Conservation (phyloP, 2,329 filamentous ascomycete genomes). For the Tympanopsis confertula region DNA sequence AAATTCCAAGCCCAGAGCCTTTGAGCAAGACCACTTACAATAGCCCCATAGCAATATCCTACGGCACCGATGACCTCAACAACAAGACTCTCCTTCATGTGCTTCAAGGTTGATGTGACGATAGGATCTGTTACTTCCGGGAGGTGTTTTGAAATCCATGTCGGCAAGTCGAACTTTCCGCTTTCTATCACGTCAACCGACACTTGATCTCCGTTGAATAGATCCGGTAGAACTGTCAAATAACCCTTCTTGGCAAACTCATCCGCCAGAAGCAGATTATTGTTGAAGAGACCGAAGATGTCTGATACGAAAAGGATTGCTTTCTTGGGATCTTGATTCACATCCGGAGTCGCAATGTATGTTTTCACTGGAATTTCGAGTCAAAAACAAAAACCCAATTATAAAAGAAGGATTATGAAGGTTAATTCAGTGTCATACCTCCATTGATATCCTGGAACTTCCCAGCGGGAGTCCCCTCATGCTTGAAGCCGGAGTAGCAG, state of each 20-base stretch:
- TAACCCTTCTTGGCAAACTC: constrained; percentile 66
- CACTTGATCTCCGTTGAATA: constrained; percentile 57
- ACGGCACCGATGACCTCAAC: constrained; percentile 49
- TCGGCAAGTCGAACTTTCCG: constrained; percentile 25
- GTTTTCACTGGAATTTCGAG: constrained; percentile 26
- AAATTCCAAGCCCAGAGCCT: not conserved
- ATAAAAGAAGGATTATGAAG: too few species aligned
- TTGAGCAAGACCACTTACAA: constrained; percentile 27
- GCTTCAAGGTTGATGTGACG: constrained; percentile 38
- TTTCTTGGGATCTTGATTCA: constrained; percentile 19
- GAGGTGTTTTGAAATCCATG: constrained; percentile 31
- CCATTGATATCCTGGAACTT: constrained; percentile 28
- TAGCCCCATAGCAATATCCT: constrained; percentile 69
- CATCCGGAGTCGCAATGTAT: constrained; percentile 34
- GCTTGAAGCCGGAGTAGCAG: constrained; percentile 38
- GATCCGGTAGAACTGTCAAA: constrained; percentile 55
- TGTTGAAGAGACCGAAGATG: constrained; percentile 41
- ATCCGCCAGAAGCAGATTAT: constrained; percentile 59
- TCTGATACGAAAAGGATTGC: constrained; percentile 36
- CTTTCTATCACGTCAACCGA: constrained; percentile 35
- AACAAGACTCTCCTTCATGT: constrained; percentile 41
- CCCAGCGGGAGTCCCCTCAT: constrained; percentile 38
- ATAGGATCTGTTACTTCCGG: constrained; percentile 32
- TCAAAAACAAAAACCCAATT: too few species aligned
- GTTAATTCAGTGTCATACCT: constrained; percentile 18